Percentiles rank a stretch among this genome's conserved stretches.
Evolutionary conservation across 192 early-diverging fungal species (phyloP).

Genomic region (Entomortierella parvispora): DNA sequence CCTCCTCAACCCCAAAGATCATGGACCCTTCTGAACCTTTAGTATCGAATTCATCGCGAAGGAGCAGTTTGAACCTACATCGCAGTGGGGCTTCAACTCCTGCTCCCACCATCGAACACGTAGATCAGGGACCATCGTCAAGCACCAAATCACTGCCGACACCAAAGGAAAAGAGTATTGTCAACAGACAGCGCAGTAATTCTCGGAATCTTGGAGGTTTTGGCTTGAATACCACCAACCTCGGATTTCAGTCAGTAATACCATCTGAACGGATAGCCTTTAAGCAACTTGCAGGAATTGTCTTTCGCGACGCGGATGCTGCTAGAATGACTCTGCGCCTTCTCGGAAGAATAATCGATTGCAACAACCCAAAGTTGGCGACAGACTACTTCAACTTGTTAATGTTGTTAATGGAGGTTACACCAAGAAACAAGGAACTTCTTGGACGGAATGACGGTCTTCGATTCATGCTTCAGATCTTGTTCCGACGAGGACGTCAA

Average conservation of each 20-base stretch:
- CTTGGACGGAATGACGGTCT: constrained; percentile 45
- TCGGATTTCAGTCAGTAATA: constrained; percentile 36
- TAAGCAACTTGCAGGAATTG: constrained; percentile 48
- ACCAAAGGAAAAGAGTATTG: constrained; percentile 13
- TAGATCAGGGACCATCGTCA: not conserved
- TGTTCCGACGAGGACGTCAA: constrained; percentile 46
- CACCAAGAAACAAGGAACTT: constrained; percentile 56
- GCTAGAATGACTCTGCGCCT: constrained; percentile 53
- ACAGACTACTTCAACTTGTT: constrained; percentile 51
- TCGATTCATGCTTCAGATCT: constrained; percentile 50
- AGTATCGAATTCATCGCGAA: constrained; percentile 19
- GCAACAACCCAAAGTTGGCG: constrained; percentile 47
- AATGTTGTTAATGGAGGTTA: constrained; percentile 57
- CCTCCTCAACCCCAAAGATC: not conserved
- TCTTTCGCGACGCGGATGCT: constrained; percentile 52
- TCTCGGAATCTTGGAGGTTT: constrained; percentile 55
- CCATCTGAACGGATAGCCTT: constrained; percentile 40
- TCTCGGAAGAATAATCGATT: constrained; percentile 36
- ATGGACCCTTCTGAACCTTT: constrained; percentile 18
- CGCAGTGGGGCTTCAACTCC: constrained; percentile 27
- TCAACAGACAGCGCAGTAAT: constrained; percentile 52
- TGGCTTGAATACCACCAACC: constrained; percentile 51
- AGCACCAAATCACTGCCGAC: constrained; percentile 1
- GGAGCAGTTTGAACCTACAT: constrained; percentile 24
- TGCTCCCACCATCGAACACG: not conserved